These are phyloP conservation scores for Myxozyma kluyveri DNA, from an alignment of 805 yeast genomes.

Conservation along the genomic window DNA sequence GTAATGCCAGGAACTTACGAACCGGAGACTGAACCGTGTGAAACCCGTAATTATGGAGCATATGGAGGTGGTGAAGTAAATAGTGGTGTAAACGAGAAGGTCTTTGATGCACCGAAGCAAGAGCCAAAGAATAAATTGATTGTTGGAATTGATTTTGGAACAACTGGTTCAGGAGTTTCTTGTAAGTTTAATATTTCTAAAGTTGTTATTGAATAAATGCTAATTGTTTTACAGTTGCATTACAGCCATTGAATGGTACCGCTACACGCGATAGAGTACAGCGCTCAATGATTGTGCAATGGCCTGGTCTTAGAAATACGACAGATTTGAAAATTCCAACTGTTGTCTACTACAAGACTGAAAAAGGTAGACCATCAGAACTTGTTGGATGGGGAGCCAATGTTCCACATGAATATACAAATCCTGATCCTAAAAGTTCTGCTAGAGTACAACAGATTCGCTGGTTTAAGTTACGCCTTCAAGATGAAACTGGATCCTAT, in stretches of 20 bases:
- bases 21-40: no score
- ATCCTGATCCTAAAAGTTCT: constrained; percentile 9
- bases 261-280: no score
- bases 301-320: constrained; percentile 23
- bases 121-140: constrained; percentile 9
- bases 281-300: no score
- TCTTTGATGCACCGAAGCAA: constrained; percentile 1
- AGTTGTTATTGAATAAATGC: not conserved
- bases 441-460: constrained; percentile 12
- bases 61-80: no score
- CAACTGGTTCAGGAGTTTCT: constrained; percentile 23
- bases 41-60: no score
- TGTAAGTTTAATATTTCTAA: constrained; percentile 4
- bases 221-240: not conserved
- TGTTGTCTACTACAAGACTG: constrained; percentile 17
- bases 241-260: not conserved
- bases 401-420: constrained; percentile 2
- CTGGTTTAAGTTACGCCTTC: no score
- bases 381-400: constrained; percentile 26
- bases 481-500: not conserved
- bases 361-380: no score
- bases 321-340: constrained; percentile 19
- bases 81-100: no score
- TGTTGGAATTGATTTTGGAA: constrained; percentile 29
- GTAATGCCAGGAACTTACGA: no score